Percentiles rank a stretch among this genome's conserved stretches.
Evolutionary conservation across 169 alveolate species (phyloP).

Genomic region (Neospora caninum): DNA sequence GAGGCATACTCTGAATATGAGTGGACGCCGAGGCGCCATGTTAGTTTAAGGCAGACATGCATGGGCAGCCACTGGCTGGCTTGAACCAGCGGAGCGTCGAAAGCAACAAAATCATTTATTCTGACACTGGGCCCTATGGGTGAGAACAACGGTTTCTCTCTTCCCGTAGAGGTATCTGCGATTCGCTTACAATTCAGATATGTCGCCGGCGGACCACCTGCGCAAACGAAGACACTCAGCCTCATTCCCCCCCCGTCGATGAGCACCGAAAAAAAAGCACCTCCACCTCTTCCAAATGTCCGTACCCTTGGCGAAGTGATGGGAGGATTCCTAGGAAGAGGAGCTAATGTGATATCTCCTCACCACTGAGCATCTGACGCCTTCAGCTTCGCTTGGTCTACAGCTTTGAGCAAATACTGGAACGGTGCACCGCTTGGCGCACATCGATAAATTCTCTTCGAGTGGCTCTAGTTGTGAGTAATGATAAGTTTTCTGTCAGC

Average conservation of each 20-base stretch:
- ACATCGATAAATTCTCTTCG: too few relatives aligned
- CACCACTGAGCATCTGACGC: neutral
- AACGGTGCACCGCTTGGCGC: too few relatives aligned
- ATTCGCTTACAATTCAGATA: neutral
- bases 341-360: neutral
- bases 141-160: neutral
- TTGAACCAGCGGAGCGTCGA: conserved; percentile 18
- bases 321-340: conserved; percentile 15
- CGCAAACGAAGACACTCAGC: neutral
- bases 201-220: neutral
- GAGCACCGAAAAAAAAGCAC: neutral
- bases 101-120: neutral
- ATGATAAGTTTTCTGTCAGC: too few relatives aligned
- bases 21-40: neutral
- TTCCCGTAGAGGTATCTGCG: neutral
- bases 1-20: neutral
- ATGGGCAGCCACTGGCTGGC: conserved; percentile 37
- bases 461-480: too few relatives aligned
- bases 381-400: too few relatives aligned
- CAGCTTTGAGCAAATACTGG: too few relatives aligned
- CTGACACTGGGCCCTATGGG: conserved; percentile 34
- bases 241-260: neutral
- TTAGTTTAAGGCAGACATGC: neutral
- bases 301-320: conserved; percentile 20
- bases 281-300: conserved; percentile 13